A percentile compares a stretch with the other conserved stretches of the same genome.
These are phyloP conservation scores for Ogataea ganodermae DNA, from an alignment of 805 yeast species.

Conservation along the genomic window DNA sequence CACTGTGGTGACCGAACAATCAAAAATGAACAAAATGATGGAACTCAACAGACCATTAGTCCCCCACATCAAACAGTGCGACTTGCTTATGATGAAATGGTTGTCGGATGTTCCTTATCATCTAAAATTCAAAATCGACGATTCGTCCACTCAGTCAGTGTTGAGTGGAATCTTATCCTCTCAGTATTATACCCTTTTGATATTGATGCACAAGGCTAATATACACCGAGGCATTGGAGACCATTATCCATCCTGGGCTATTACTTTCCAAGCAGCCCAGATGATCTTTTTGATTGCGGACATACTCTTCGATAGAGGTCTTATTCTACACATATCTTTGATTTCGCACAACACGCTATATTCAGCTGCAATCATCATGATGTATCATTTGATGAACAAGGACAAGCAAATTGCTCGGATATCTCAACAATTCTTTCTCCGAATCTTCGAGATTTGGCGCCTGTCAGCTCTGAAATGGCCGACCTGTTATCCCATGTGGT, in stretches of 20 bases:
- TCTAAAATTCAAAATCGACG: conserved; percentile 61
- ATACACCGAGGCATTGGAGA: conserved; percentile 43
- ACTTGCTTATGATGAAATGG: conserved; percentile 77
- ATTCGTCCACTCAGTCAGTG: conserved; percentile 53
- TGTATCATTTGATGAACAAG: conserved; percentile 55
- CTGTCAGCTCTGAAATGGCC: conserved; percentile 53
- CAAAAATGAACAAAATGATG: conserved; percentile 66
- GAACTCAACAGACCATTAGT: conserved; percentile 42
- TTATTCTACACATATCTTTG: conserved; percentile 44
- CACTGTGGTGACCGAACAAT: conserved; percentile 66
- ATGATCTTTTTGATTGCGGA: conserved; percentile 67
- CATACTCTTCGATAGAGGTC: conserved; percentile 54
- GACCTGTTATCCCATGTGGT: conserved; percentile 54
- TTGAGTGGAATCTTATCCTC: conserved; percentile 61
- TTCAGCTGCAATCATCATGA: conserved; percentile 65
- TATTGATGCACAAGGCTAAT: conserved; percentile 70
- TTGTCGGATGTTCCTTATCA: conserved; percentile 64
- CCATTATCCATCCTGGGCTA: conserved; percentile 66
- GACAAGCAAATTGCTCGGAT: conserved; percentile 28
- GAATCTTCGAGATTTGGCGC: conserved; percentile 35
- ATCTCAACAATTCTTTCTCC: conserved; percentile 27
- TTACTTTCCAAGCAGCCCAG: conserved; percentile 79
- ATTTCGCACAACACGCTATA: conserved; percentile 45
- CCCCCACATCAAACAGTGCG: conserved; percentile 58
- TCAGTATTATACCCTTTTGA: conserved; percentile 72